Evolutionary conservation across 148 eudicot genomes (phyloP), one percentile per base, ranked within the genome.

Genomic region (Silene conica): DNA sequence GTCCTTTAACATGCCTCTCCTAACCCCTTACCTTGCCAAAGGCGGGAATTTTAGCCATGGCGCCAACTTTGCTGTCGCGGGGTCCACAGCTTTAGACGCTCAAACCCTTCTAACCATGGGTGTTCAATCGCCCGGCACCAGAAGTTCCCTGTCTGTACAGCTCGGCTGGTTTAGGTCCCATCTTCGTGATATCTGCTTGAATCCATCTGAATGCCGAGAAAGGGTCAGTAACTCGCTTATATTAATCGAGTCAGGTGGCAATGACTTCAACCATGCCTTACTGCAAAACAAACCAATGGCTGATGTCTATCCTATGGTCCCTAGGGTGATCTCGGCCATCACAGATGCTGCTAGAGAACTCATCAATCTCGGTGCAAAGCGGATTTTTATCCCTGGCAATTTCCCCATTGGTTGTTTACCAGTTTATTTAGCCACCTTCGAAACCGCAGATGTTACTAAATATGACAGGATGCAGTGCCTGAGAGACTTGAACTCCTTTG

Each of bases 241-340:
- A 56, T 18, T 85, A 5, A 56, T 78, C 45, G 88, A 80, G 38
- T 68, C 72, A 0, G 86, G 88, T 50, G 84, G 86, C 15, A 85
- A 83, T 50, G 86, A 85, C 73, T 73, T 62, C 59, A 78, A 80
- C 52, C n/a, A 58, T 56, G 78, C 82, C n/a, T 50, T 76, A 21
- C 63, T 65, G 2, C 69, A 77, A 31, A 75, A 81, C 6, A 74
- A 57, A 66, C 64, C 70, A 4, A 11, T 63, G 12, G 55, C 80
- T 58, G 78, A 71, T 12, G 48, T 75, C 11, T 56, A 65, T 26
- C 19, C 48, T 6, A 54, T 85, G 67, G 82, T 78, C 7, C 80
- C 83, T n/a, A 22, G 43, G 34, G 77, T 85, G 25, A 52, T 85
- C 19, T 23, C 55, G 22, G 46, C 69, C 46, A 85, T 82, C 22